Percentiles rank a stretch among this genome's conserved stretches.
phyloP scores from a whole-genome alignment of 139 green algal species.

The Eudorina sp. region DNA sequence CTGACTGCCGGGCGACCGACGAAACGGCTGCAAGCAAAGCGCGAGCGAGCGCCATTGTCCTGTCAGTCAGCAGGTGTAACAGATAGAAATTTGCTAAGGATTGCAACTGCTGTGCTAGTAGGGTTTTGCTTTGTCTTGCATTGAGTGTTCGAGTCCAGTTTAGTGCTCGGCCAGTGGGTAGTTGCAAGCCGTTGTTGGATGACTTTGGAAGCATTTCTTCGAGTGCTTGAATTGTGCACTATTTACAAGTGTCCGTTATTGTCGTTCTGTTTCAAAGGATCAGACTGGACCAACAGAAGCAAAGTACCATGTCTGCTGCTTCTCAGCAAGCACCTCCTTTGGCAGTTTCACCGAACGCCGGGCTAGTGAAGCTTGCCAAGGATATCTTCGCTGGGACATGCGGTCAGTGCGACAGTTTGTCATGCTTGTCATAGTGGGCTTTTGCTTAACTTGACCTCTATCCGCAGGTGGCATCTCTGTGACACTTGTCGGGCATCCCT shows the following conservation, averaged over 20 bases:
- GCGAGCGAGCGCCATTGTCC: background rate
- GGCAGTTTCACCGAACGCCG: background rate
- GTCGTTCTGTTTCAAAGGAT: background rate
- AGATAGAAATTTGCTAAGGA: too few species aligned
- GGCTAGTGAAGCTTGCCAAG: slow-evolving; percentile 68
- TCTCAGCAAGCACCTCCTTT: background rate
- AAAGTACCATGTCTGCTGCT: background rate
- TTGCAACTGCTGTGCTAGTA: too few species aligned
- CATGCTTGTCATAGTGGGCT: background rate
- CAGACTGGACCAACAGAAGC: background rate
- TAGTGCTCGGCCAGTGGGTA: background rate
- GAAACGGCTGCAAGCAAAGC: background rate
- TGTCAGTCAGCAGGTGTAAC: too few species aligned
- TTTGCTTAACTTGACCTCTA: background rate
- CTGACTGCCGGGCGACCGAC: background rate
- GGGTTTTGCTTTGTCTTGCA: too few species aligned
- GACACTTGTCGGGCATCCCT: slow-evolving; percentile 90
- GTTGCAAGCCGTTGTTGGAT: slow-evolving; percentile 20
- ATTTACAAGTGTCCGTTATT: background rate
- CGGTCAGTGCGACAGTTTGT: slow-evolving; percentile 56
- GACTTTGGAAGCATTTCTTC: slow-evolving; percentile 1
- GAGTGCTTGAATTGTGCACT: background rate
- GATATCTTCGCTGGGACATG: slow-evolving; percentile 86
- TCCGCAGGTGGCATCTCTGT: slow-evolving; percentile 89
- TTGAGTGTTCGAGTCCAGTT: too few species aligned